Base-by-base conservation (phyloP, 208 protist species). In the Endotrypanum monterogeii region DNA sequence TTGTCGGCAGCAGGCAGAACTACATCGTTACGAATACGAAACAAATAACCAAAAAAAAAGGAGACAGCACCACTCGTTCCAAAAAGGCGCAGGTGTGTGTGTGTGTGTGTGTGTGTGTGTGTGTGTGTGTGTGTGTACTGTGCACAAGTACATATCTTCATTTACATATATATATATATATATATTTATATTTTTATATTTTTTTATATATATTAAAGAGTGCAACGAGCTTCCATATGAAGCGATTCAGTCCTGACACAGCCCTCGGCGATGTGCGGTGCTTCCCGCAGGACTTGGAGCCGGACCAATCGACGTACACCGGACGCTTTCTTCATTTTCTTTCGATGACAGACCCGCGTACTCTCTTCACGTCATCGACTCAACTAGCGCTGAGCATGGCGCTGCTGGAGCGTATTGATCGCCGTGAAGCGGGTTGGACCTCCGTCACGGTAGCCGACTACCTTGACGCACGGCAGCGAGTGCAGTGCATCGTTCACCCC, bases 401-500 rank as follows among this genome's bases (percentile, higher is more conserved):
- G 57, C 71, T 91, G 35, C 72, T 91, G 9, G 57, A 71, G 20
- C 62, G 76, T 28, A 81, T 83, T 0, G 73, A 80, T 52, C n/a
- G 52, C 23, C 73, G 71, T 46, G 67, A 78, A 12, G 35, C 41
- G 3, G 81, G 79, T 5, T 91, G 83, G 79, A 6, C 68, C 2
- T n/a, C 50, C 3, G 71, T 89, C 16, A 67, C 18, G 39, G 83
- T 89, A 16, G 52, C 28, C 6, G 80, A 83, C 52, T 91, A 89
- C 74, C 67, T 82, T 11, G 73, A 84, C 41, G 87, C 87, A 6
- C 72, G 66, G 14, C 75, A 84, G 61, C 84, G 79, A 0, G 80
- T 87, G 65, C 80, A 78, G 51, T 81, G 90, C 48, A 93, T 86
- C 30, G 57, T 97, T 6, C 95, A 98, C 77, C 90, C 93, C 30